Evolutionary conservation across 768 basidiomycete species (phyloP).

Genomic region (Tulasnella sp.): DNA sequence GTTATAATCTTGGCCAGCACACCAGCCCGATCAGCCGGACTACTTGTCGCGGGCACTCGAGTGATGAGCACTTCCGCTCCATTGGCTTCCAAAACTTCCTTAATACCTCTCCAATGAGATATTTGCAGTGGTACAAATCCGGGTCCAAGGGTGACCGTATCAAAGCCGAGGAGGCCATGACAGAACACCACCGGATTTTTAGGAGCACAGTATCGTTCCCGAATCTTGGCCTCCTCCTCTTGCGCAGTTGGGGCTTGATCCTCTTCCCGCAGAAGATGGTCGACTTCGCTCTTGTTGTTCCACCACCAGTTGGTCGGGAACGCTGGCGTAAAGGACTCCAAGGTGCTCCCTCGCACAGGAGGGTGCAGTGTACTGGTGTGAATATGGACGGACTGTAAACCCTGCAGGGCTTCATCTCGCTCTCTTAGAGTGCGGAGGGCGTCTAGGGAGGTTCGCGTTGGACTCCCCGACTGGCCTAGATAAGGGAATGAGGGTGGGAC

Average conservation of each 20-base stretch:
- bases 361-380: slow-evolving; percentile 2
- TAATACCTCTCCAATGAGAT: slow-evolving; percentile 94
- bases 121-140: slow-evolving; percentile 79
- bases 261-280: slow-evolving; percentile 48
- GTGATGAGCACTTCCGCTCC: slow-evolving; percentile 90
- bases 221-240: slow-evolving; percentile 45
- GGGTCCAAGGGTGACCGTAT: slow-evolving; percentile 73
- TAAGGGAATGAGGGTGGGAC: slow-evolving; percentile 34
- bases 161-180: slow-evolving; percentile 89
- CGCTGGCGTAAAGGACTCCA: slow-evolving; percentile 29
- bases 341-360: slow-evolving; percentile 11
- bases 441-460: slow-evolving; percentile 52
- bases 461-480: slow-evolving; percentile 31
- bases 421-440: slow-evolving; percentile 48
- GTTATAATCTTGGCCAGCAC: slow-evolving; percentile 83
- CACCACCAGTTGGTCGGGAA: slow-evolving; percentile 47
- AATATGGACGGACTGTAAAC: background rate
- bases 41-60: slow-evolving; percentile 88
- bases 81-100: slow-evolving; percentile 83
- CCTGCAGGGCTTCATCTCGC: slow-evolving; percentile 2
- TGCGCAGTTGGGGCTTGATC: slow-evolving; percentile 50
- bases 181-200: slow-evolving; percentile 89
- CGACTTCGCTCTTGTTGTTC: slow-evolving; percentile 47
- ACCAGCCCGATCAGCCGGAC: slow-evolving; percentile 80
- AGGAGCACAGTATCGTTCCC: slow-evolving; percentile 64